Percentiles rank a stretch among this genome's conserved stretches.
phyloP scores from a whole-genome alignment of 192 early-diverging fungal genomes.

The Entomortierella parvispora region DNA sequence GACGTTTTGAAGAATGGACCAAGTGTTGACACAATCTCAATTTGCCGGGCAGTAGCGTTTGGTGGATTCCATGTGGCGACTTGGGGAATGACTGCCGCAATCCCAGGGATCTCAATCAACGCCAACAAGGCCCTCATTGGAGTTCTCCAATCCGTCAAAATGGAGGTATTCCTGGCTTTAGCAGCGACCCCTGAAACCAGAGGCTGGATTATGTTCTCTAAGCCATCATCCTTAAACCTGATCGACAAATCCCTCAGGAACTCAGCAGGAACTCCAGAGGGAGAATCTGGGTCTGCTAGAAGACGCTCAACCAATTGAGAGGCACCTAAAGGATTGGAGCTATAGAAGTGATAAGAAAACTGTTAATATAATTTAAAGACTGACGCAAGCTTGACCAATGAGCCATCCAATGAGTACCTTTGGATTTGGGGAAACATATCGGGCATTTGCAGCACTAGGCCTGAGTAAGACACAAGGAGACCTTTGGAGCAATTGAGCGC shows the following conservation, averaged over 20 bases:
- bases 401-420: slow-evolving; percentile 52
- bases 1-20: slow-evolving; percentile 77
- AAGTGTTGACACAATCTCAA: slow-evolving; percentile 75
- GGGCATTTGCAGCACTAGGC: slow-evolving; percentile 84
- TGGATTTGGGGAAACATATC: slow-evolving; percentile 87
- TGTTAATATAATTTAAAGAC: neutral
- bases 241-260: slow-evolving; percentile 70
- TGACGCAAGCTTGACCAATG: neutral
- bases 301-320: slow-evolving; percentile 59
- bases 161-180: slow-evolving; percentile 30
- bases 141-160: slow-evolving; percentile 44
- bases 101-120: slow-evolving; percentile 59
- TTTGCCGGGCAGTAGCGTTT: slow-evolving; percentile 56
- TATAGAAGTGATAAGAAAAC: neutral
- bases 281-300: slow-evolving; percentile 62
- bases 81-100: slow-evolving; percentile 63
- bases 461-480: slow-evolving; percentile 85
- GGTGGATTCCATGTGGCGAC: slow-evolving; percentile 67
- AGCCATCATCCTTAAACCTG: slow-evolving; percentile 72
- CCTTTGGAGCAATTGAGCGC: slow-evolving; percentile 66
- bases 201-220: slow-evolving; percentile 68
- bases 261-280: slow-evolving; percentile 68
- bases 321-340: slow-evolving; percentile 45
- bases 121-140: slow-evolving; percentile 32
- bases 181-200: slow-evolving; percentile 61